phyloP scores from a whole-genome alignment of 495 filamentous ascomycete genomes.

The Podospora australis region DNA sequence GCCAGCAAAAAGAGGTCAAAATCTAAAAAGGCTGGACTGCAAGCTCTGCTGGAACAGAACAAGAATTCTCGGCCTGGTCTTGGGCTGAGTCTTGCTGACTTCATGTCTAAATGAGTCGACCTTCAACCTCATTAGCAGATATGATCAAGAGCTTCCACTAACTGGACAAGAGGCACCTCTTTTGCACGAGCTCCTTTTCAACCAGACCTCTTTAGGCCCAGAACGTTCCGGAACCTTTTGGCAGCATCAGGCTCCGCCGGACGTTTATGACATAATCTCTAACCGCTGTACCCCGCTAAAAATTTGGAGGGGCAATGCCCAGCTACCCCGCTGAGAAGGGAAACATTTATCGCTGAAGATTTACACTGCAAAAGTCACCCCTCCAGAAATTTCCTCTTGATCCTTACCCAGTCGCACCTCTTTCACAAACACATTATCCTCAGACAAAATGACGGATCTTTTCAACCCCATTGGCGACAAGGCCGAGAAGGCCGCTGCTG shows the following conservation, averaged over 20 bases:
- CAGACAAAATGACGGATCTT: constrained; percentile 33
- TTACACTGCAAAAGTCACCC: constrained; percentile 25
- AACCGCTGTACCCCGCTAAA: constrained; percentile 15
- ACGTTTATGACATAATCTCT: constrained; percentile 23
- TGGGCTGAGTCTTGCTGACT: constrained; percentile 45
- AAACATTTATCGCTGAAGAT: constrained; percentile 13
- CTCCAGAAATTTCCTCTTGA: constrained; percentile 32
- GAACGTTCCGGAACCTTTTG: constrained; percentile 24
- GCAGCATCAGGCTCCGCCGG: constrained; percentile 8
- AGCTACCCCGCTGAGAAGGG: constrained; percentile 21
- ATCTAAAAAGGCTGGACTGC: constrained; percentile 47
- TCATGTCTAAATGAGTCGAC: constrained; percentile 40
- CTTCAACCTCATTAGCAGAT: not conserved
- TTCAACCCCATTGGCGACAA: constrained; percentile 51
- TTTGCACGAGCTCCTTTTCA: not conserved
- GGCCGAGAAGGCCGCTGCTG: constrained; percentile 39
- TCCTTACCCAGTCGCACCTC: not conserved
- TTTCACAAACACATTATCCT: constrained; percentile 2
- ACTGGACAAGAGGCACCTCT: not conserved
- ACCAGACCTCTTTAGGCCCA: not conserved
- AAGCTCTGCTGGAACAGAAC: constrained; percentile 42
- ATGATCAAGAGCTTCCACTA: not conserved
- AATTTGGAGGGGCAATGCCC: constrained; percentile 5
- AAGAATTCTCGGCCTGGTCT: constrained; percentile 30
- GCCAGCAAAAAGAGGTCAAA: constrained; percentile 51